These are phyloP conservation scores for Hypoxylon sp. DNA, from an alignment of 2,329 filamentous ascomycete species.

Conservation along the genomic window DNA sequence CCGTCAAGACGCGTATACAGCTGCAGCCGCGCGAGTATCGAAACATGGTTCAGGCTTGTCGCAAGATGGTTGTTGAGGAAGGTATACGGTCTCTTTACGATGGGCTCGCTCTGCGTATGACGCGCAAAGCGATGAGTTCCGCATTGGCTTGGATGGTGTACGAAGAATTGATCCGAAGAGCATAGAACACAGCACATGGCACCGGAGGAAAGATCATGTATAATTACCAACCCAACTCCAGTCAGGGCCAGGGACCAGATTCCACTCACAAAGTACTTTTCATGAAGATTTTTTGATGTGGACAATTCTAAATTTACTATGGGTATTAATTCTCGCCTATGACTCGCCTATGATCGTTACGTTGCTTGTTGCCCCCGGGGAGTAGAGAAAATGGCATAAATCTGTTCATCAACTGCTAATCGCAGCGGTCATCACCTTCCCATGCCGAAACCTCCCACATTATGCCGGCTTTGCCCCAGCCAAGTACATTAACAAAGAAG, in stretches of 20 bases:
- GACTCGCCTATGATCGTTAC: slow-evolving; percentile 19
- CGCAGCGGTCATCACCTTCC: neutral
- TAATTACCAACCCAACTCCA: slow-evolving; percentile 41
- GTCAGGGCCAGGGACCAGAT: slow-evolving; percentile 26
- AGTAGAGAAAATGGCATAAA: slow-evolving; percentile 18
- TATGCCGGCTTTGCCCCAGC: slow-evolving; percentile 65
- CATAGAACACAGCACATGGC: slow-evolving; percentile 60
- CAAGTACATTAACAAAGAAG: slow-evolving; percentile 70
- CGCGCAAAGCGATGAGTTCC: slow-evolving; percentile 90
- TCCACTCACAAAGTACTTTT: slow-evolving; percentile 27
- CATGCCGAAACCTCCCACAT: slow-evolving; percentile 23
- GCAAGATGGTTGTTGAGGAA: slow-evolving; percentile 85
- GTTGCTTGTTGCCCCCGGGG: slow-evolving; percentile 1
- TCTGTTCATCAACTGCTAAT: slow-evolving; percentile 21
- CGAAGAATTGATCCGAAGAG: slow-evolving; percentile 88
- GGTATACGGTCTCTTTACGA: slow-evolving; percentile 86
- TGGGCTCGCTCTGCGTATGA: slow-evolving; percentile 88
- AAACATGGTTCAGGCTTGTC: slow-evolving; percentile 84
- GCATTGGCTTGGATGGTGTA: slow-evolving; percentile 98
- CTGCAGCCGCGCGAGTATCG: slow-evolving; percentile 85
- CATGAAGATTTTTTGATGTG: slow-evolving; percentile 8
- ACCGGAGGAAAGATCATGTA: slow-evolving; percentile 48
- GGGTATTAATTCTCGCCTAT: slow-evolving; percentile 29
- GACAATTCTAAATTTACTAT: slow-evolving; percentile 4
- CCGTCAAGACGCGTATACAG: slow-evolving; percentile 94